phyloP scores from a whole-genome alignment of 106 monocot species.

The Dendrobium chrysotoxum region DNA sequence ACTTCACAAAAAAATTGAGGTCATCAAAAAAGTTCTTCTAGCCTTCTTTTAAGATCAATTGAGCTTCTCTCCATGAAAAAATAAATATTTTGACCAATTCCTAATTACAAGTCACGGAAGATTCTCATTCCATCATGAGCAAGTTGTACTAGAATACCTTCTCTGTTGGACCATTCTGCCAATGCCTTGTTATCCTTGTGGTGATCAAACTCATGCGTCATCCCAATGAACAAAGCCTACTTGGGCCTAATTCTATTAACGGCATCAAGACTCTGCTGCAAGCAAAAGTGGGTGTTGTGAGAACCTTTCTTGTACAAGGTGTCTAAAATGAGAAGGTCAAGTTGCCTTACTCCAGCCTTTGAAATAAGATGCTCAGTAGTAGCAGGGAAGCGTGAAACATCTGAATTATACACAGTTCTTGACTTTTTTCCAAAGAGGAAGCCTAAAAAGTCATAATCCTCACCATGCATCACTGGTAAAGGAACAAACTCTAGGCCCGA shows the following conservation, averaged over 20 bases:
- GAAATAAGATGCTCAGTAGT: slow-evolving; percentile 83
- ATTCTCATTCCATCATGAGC: slow-evolving; percentile 76
- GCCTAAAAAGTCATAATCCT: slow-evolving; percentile 81
- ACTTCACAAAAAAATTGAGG: too few species aligned
- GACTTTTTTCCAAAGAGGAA: slow-evolving; percentile 85
- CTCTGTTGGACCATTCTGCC: slow-evolving; percentile 48
- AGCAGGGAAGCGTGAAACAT: slow-evolving; percentile 82
- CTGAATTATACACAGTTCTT: slow-evolving; percentile 87
- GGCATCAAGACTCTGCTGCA: slow-evolving; percentile 87
- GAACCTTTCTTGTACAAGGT: slow-evolving; percentile 63
- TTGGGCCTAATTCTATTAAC: slow-evolving; percentile 84
- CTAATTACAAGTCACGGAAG: slow-evolving; percentile 51
- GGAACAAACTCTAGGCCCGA: slow-evolving; percentile 88
- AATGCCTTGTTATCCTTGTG: slow-evolving; percentile 64
- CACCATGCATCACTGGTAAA: slow-evolving; percentile 95
- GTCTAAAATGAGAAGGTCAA: slow-evolving; percentile 97
- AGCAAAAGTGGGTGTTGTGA: slow-evolving; percentile 84
- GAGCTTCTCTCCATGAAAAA: too few species aligned
- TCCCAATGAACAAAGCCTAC: slow-evolving; percentile 72
- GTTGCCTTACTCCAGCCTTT: slow-evolving; percentile 60
- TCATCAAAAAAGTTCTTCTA: too few species aligned
- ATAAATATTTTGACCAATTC: too few species aligned
- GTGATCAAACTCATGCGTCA: slow-evolving; percentile 98
- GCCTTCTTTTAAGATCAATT: too few species aligned
- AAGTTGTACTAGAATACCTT: slow-evolving; percentile 90